These are phyloP conservation scores for Lyophyllum atratum DNA, from an alignment of 768 basidiomycete genomes.

Conservation along the genomic window DNA sequence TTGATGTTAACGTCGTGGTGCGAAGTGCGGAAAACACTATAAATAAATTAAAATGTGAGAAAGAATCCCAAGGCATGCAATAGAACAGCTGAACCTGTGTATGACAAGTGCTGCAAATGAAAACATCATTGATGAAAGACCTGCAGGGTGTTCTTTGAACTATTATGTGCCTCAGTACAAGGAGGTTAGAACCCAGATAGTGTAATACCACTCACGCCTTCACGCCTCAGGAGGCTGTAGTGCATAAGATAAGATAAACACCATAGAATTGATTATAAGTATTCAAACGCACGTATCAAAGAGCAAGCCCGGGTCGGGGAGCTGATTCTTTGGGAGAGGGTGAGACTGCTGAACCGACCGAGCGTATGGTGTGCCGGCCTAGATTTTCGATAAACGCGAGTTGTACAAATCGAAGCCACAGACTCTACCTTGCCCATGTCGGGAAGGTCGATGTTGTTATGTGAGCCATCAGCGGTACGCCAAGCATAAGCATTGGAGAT, in stretches of 20 bases:
- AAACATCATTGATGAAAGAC: constrained; percentile 80
- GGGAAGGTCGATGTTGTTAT: constrained; percentile 72
- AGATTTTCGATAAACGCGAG: background rate
- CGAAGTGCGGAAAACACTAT: constrained; percentile 81
- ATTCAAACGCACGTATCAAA: constrained; percentile 63
- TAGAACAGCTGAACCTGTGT: constrained; percentile 50
- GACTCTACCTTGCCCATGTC: constrained; percentile 61
- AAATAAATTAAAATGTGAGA: background rate
- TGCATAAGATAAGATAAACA: background rate
- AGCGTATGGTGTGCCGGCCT: constrained; percentile 77
- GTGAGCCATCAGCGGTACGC: constrained; percentile 75
- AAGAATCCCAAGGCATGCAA: background rate
- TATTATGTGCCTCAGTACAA: constrained; percentile 26
- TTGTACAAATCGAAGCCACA: background rate
- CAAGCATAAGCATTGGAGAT: constrained; percentile 64
- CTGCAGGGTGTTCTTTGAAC: constrained; percentile 78
- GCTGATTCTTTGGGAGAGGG: constrained; percentile 62
- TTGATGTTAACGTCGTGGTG: constrained; percentile 70
- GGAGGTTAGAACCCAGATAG: background rate
- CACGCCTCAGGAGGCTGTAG: constrained; percentile 58
- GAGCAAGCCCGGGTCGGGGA: constrained; percentile 79
- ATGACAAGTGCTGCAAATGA: constrained; percentile 82
- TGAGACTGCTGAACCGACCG: constrained; percentile 76
- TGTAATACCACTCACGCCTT: constrained; percentile 46
- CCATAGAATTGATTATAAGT: background rate